Conservation (phyloP, 768 basidiomycete genomes). For the Phlebiopsis gigantea region DNA sequence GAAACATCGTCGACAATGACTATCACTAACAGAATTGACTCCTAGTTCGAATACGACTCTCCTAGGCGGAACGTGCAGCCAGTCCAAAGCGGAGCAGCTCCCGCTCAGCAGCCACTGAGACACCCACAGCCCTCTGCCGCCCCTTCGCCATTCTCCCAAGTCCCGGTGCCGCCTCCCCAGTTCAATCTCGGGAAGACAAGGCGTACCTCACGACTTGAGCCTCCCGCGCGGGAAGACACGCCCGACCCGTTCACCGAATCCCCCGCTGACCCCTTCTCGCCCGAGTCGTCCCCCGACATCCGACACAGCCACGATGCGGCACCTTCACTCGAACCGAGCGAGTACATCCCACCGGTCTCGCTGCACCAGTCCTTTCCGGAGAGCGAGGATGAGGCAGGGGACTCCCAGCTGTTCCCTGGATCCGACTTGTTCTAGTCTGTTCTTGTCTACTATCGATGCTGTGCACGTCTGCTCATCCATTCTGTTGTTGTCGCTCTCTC, state of each 20-base stretch:
- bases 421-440: constrained; percentile 34
- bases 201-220: constrained; percentile 13
- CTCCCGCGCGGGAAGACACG: constrained; percentile 17
- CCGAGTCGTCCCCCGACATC: constrained; percentile 14
- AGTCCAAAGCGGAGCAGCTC: constrained; percentile 8
- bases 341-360: constrained; percentile 4
- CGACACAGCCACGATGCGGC: constrained; percentile 5
- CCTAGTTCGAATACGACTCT: constrained; percentile 38
- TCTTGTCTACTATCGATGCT: neutral
- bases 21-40: constrained; percentile 7
- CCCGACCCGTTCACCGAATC: constrained; percentile 26
- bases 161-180: constrained; percentile 11
- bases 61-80: constrained; percentile 17
- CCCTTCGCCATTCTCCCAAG: neutral
- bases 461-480: neutral
- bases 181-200: constrained; percentile 11
- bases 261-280: constrained; percentile 18
- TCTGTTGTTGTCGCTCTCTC: too few relatives aligned
- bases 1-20: neutral
- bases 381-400: constrained; percentile 22
- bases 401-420: constrained; percentile 37
- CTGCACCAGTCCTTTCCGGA: constrained; percentile 5
- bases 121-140: constrained; percentile 2
- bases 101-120: constrained; percentile 5
- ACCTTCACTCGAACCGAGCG: neutral